Conservation (phyloP, 192 early-diverging fungal genomes). For the Linnemannia elongata region DNA sequence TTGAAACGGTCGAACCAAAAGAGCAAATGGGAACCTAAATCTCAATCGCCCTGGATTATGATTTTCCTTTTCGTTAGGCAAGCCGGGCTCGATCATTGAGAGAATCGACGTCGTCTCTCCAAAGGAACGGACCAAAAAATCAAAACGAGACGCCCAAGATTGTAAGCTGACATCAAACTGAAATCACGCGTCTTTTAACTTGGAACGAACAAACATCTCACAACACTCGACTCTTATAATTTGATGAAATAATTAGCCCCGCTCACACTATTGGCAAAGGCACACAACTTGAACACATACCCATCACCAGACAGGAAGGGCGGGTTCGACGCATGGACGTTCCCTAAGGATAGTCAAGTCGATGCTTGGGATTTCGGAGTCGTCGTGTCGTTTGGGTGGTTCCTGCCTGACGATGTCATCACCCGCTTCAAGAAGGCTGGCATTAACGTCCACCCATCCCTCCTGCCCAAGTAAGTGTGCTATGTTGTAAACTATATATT, state of each 20-base stretch:
- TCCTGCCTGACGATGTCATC: constrained; percentile 83
- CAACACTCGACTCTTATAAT: background rate
- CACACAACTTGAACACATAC: constrained; percentile 37
- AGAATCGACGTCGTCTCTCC: constrained; percentile 53
- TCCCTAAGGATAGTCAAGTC: constrained; percentile 25
- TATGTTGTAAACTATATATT: background rate
- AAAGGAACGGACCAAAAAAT: constrained; percentile 41
- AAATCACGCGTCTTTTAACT: background rate
- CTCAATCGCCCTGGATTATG: constrained; percentile 19
- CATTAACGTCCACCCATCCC: constrained; percentile 94
- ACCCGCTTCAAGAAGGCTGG: constrained; percentile 73
- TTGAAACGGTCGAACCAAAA: too few relatives aligned
- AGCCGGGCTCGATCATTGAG: constrained; percentile 51
- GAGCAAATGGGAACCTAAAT: background rate
- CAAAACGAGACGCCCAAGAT: constrained; percentile 45
- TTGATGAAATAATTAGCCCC: constrained; percentile 23
- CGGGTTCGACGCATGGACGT: constrained; percentile 47
- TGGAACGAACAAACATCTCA: background rate
- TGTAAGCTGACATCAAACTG: constrained; percentile 11
- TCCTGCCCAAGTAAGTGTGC: constrained; percentile 79
- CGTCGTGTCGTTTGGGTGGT: constrained; percentile 96
- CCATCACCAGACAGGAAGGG: constrained; percentile 44
- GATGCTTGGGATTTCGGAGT: constrained; percentile 79
- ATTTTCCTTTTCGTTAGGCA: constrained; percentile 56
- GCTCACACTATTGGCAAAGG: constrained; percentile 37